These are phyloP conservation scores for Fusarium irregulare DNA, from an alignment of 2,329 filamentous ascomycete genomes.

Conservation along the genomic window DNA sequence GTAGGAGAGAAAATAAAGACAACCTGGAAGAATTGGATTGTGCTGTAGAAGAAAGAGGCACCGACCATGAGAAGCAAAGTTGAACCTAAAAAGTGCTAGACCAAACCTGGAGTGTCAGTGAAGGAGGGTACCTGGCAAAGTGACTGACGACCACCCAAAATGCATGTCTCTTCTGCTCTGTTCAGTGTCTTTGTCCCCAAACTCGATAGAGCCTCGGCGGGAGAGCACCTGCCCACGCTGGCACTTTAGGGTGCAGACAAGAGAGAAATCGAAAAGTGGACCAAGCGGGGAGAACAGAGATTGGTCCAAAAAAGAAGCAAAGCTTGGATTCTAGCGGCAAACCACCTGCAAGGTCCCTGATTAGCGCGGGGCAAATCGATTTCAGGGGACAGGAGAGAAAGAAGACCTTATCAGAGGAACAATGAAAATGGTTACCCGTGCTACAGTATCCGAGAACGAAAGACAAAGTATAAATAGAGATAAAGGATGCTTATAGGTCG, in stretches of 20 bases:
- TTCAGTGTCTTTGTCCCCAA: background rate
- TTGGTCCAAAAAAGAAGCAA: slow-evolving; percentile 13
- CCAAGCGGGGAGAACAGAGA: slow-evolving; percentile 6
- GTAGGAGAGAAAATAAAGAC: slow-evolving; percentile 24
- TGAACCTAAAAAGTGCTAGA: slow-evolving; percentile 23
- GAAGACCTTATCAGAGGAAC: background rate
- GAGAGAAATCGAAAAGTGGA: slow-evolving; percentile 12
- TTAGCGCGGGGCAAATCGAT: slow-evolving; percentile 35
- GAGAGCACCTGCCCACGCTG: slow-evolving; percentile 2
- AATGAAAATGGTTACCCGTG: background rate
- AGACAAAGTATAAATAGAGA: background rate
- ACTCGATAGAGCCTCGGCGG: slow-evolving; percentile 21
- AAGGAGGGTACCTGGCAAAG: slow-evolving; percentile 2
- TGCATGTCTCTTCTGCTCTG: slow-evolving; percentile 15
- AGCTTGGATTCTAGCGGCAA: slow-evolving; percentile 33
- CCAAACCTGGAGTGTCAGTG: slow-evolving; percentile 4
- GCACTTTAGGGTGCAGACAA: slow-evolving; percentile 5
- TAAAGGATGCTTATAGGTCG: background rate
- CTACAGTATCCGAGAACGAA: background rate
- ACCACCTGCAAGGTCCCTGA: slow-evolving; percentile 37
- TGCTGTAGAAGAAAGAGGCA: slow-evolving; percentile 19
- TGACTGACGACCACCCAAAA: slow-evolving; percentile 7
- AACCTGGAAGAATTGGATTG: background rate
- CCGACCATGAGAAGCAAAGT: slow-evolving; percentile 20
- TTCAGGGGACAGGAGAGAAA: background rate